Evolutionary conservation across 1,284 basidiomycete species (phyloP), one percentile per base, ranked within the genome.

Genomic region (Trametes sp.): DNA sequence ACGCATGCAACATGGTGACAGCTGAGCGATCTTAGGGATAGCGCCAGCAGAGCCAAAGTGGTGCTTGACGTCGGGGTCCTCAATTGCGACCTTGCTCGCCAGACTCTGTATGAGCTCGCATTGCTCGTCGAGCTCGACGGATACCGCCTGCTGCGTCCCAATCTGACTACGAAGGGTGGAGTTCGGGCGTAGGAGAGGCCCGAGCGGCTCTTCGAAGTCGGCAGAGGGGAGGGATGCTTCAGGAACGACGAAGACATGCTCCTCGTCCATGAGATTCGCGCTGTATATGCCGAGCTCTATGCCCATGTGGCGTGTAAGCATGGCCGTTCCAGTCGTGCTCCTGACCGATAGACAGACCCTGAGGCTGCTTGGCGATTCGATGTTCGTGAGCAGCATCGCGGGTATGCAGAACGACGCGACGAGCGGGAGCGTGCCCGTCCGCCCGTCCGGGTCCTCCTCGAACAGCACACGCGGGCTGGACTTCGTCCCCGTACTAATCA

Each of bases 381-480:
- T 38, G 13, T 68, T 57, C 3, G 68, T 68, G 14, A 81, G 65
- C 8, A 75, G 42, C 46, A 60, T 62, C 1, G 74, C 63, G 1
- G 78, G 72, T 26, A 77, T 61, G 10, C 62, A 66, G 61, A 81
- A 81, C 3, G 77, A 77, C 16, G 73, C 74, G 11, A 80, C 68
- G n/a, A 80, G 66, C 7, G 77, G 68, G 2, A 75, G 70, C 3
- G 60, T 59, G 26, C 80, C 78, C 11, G 68, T 44, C 66, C 70
- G 69, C 8, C 77, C 76, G 8, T 70, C 55, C 0, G 65, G 62
- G 64, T 80, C 80, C 46, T 78, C 77, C 23, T 77, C 68, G 62
- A 81, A 74, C 0, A 67, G 5, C 3, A 76, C 67, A n/a, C 61
- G 49, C 0, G 73, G 74, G 11, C 63, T 52, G 4, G 36, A 50